A percentile compares a stretch with the other conserved stretches of the same genome.
phyloP scores from a whole-genome alignment of 306 rosid species.

The Cucumis hystrix region DNA sequence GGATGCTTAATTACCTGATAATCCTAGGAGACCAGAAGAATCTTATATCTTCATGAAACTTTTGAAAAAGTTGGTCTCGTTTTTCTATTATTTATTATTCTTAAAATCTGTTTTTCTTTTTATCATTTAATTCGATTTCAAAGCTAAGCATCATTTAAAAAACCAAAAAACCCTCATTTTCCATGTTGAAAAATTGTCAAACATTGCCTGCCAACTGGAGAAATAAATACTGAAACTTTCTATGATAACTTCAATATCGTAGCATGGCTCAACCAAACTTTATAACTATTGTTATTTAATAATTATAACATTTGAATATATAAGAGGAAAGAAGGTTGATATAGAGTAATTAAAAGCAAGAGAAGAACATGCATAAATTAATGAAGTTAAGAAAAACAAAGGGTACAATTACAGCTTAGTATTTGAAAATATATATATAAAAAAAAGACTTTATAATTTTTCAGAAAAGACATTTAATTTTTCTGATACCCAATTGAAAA shows the following conservation, averaged over 20 bases:
- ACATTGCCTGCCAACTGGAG: background rate
- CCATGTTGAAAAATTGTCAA: background rate
- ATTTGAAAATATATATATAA: background rate
- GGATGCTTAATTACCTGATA: too few species aligned
- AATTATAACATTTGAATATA: background rate
- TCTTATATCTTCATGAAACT: too few species aligned
- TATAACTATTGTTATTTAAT: too few species aligned
- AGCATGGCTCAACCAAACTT: background rate
- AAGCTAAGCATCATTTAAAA: too few species aligned
- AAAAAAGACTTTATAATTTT: background rate
- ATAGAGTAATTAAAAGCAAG: background rate
- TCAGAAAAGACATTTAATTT: background rate
- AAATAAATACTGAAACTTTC: background rate
- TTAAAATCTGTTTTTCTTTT: too few species aligned
- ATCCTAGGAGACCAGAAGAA: too few species aligned
- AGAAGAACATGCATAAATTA: background rate
- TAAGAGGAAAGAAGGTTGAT: background rate
- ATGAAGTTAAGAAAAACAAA: background rate
- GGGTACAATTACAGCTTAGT: background rate
- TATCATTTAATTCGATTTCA: too few species aligned
- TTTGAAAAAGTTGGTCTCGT: too few species aligned
- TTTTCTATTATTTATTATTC: too few species aligned
- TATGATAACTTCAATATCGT: background rate
- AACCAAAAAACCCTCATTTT: background rate
- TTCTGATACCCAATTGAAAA: background rate